Conservation (phyloP, 108 stramenopile genomes). For the Cylindrotheca fusiformis region DNA sequence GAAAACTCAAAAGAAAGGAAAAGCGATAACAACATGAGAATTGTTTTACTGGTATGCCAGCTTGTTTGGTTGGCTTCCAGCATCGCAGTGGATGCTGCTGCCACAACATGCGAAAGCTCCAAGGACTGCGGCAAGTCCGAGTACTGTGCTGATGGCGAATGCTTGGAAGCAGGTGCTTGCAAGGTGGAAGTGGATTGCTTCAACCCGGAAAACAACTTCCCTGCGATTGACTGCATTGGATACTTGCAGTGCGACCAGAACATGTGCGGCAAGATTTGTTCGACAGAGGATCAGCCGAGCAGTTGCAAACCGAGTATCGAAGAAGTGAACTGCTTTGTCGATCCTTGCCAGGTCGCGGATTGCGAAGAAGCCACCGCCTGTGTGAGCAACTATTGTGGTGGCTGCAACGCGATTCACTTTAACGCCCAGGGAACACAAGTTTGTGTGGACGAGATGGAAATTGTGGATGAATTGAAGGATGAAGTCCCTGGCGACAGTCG, state of each 20-base stretch:
- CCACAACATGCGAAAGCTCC: background rate
- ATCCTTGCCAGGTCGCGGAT: background rate
- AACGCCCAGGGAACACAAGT: too few species aligned
- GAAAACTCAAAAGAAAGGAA: too few species aligned
- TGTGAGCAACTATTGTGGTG: conserved; percentile 13
- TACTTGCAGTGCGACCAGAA: conserved; percentile 1
- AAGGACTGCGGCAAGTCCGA: conserved; percentile 3
- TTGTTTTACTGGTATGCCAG: too few species aligned
- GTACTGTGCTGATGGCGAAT: conserved; percentile 25
- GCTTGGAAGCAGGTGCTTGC: conserved; percentile 13
- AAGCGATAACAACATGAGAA: too few species aligned
- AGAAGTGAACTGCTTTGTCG: conserved; percentile 4
- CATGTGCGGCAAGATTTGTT: conserved; percentile 6
- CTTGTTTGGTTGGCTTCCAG: too few species aligned
- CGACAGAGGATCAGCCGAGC: background rate
- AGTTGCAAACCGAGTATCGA: background rate
- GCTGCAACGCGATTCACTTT: conserved; percentile 17
- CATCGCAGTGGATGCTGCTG: background rate
- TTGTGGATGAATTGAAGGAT: too few species aligned
- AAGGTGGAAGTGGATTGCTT: conserved; percentile 18
- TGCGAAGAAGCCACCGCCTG: conserved; percentile 9
- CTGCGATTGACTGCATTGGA: conserved; percentile 9
- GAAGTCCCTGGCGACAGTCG: too few species aligned
- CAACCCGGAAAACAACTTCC: conserved; percentile 21
- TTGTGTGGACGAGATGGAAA: too few species aligned